These are phyloP conservation scores for Schizophyllum commune DNA, from an alignment of 1,284 basidiomycete species.

Conservation along the genomic window DNA sequence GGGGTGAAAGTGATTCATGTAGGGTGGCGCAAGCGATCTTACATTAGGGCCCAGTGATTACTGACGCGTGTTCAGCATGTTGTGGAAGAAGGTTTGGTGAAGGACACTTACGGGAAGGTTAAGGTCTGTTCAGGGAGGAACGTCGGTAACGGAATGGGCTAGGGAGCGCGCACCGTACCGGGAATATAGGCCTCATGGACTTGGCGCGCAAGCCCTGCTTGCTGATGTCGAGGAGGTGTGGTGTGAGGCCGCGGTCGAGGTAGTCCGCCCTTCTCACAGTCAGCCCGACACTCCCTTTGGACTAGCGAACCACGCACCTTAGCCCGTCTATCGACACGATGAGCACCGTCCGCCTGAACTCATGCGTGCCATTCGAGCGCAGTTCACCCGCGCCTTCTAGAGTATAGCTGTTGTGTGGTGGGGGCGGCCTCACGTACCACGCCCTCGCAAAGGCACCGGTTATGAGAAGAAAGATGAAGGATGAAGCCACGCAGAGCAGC, in stretches of 20 bases:
- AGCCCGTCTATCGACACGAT: conserved; percentile 85
- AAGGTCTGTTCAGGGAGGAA: conserved; percentile 51
- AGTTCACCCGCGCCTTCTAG: conserved; percentile 34
- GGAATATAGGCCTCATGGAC: conserved; percentile 80
- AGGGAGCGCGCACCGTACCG: conserved; percentile 38
- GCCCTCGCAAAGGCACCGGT: conserved; percentile 33
- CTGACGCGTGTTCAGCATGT: conserved; percentile 26
- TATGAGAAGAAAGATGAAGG: conserved; percentile 35
- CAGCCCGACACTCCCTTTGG: background rate
- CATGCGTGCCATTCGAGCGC: conserved; percentile 67
- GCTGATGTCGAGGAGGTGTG: conserved; percentile 71
- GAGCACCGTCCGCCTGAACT: conserved; percentile 72
- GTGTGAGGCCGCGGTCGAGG: conserved; percentile 74
- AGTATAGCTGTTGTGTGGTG: conserved; percentile 9
- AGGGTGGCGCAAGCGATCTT: conserved; percentile 11
- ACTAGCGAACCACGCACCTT: conserved; percentile 36
- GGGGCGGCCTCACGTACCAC: conserved; percentile 19
- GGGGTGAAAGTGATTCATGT: no score
- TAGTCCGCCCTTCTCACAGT: conserved; percentile 61
- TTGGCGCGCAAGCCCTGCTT: conserved; percentile 78
- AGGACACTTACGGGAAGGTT: conserved; percentile 73
- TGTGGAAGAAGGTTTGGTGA: background rate
- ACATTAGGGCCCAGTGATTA: conserved; percentile 85
- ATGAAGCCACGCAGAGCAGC: conserved; percentile 26
- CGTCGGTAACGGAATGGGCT: conserved; percentile 1